phyloP scores from a whole-genome alignment of 106 monocot genomes.

The Triglochin maritima region DNA sequence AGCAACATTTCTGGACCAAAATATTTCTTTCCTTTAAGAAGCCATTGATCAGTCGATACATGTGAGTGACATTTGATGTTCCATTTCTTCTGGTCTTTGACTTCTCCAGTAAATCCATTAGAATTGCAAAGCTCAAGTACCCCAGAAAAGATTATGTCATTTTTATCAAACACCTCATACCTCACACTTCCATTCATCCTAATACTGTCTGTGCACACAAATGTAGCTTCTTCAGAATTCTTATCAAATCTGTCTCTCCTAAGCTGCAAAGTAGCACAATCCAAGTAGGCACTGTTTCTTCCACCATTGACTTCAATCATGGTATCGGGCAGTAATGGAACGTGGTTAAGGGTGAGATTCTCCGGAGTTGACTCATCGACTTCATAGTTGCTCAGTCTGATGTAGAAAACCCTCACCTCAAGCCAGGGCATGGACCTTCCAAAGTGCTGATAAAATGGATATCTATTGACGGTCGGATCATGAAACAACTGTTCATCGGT shows the following conservation, averaged over 20 bases:
- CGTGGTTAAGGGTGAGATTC: constrained; percentile 41
- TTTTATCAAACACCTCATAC: constrained; percentile 51
- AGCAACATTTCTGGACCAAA: constrained; percentile 2
- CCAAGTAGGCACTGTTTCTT: constrained; percentile 26
- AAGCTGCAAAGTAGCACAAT: constrained; percentile 38
- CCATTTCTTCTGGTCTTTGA: constrained; percentile 32
- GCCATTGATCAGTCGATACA: constrained; percentile 1
- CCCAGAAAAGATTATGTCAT: constrained; percentile 44
- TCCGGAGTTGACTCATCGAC: constrained; percentile 35
- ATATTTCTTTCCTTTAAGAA: constrained; percentile 25
- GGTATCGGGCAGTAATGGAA: constrained; percentile 36
- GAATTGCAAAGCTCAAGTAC: constrained; percentile 28
- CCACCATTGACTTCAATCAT: constrained; percentile 47
- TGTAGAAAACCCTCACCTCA: constrained; percentile 63
- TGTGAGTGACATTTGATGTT: constrained; percentile 34
- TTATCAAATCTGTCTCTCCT: constrained; percentile 56
- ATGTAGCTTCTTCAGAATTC: constrained; percentile 50
- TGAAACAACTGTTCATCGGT: background rate
- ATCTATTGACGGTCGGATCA: constrained; percentile 15
- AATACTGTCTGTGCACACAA: constrained; percentile 57
- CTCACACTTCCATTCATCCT: constrained; percentile 54
- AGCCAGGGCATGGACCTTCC: constrained; percentile 29
- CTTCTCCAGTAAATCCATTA: constrained; percentile 19
- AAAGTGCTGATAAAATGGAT: constrained; percentile 25
- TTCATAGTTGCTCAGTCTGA: constrained; percentile 50